Evolutionary conservation across 352 stramenopile genomes (phyloP).

Genomic region (Phytophthora hibernalis): DNA sequence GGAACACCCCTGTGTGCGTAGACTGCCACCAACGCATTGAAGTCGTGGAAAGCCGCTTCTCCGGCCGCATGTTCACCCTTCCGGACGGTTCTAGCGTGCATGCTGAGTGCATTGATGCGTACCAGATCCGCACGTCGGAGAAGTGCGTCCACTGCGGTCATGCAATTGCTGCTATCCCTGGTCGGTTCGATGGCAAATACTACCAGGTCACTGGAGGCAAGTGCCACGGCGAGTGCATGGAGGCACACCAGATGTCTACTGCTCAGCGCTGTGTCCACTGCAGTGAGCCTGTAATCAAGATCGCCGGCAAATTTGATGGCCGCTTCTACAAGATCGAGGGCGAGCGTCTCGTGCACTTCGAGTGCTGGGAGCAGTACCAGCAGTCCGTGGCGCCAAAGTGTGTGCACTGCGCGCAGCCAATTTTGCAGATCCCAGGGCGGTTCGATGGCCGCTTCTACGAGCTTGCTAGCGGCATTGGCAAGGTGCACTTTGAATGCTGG

Average conservation of each 20-base stretch:
- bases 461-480: conserved; percentile 72
- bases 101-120: conserved; percentile 88
- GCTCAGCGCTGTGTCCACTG: conserved; percentile 82
- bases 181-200: conserved; percentile 82
- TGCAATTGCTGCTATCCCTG: conserved; percentile 78
- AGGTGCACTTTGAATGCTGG: conserved; percentile 91
- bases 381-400: conserved; percentile 74
- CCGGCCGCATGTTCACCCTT: conserved; percentile 81
- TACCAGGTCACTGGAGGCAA: conserved; percentile 81
- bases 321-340: conserved; percentile 89
- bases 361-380: conserved; percentile 89
- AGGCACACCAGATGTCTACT: conserved; percentile 73
- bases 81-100: conserved; percentile 80
- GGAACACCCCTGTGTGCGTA: conserved; percentile 77
- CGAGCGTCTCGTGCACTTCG: conserved; percentile 79
- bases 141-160: conserved; percentile 84
- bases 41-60: conserved; percentile 76
- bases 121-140: conserved; percentile 81
- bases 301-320: conserved; percentile 74
- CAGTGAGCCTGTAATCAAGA: conserved; percentile 69
- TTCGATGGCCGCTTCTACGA: conserved; percentile 90
- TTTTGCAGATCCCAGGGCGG: conserved; percentile 72
- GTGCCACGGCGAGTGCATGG: conserved; percentile 87
- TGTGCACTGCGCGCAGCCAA: conserved; percentile 76
- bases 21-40: conserved; percentile 84